A percentile compares a stretch with the other conserved stretches of the same genome.
phyloP scores from a whole-genome alignment of 352 stramenopile species.

The Thraustochytrium striatum region DNA sequence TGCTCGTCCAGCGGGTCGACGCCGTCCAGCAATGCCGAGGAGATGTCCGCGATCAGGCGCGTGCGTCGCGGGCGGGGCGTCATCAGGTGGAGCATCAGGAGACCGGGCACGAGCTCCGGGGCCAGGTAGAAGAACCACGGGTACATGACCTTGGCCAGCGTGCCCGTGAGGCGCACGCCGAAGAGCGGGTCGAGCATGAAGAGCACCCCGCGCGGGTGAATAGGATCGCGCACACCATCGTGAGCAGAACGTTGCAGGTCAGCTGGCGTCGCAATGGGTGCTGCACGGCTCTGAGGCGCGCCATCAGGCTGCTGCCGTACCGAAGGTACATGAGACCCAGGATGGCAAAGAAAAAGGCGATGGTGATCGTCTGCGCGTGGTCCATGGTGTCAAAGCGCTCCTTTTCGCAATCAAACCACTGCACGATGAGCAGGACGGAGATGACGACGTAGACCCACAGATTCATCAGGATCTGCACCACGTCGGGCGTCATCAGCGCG shows the following conservation, averaged over 20 bases:
- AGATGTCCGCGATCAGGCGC: too few relatives aligned
- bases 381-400: constrained; percentile 14
- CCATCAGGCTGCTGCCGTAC: not conserved
- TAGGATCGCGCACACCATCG: not conserved
- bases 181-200: constrained; percentile 44
- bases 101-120: constrained; percentile 26
- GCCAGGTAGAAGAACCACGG: constrained; percentile 49
- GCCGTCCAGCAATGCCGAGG: too few relatives aligned
- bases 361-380: constrained; percentile 19
- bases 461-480: constrained; percentile 31
- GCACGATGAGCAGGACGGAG: constrained; percentile 24
- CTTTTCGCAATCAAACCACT: constrained; percentile 42
- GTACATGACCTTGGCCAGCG: constrained; percentile 25
- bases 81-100: constrained; percentile 34
- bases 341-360: constrained; percentile 31
- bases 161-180: not conserved
- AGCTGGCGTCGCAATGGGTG: not conserved
- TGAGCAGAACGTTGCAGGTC: constrained; percentile 2
- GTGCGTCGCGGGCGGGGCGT: not conserved
- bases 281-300: not conserved
- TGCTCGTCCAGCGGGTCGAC: too few relatives aligned
- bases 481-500: constrained; percentile 29
- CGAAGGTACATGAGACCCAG: constrained; percentile 32
- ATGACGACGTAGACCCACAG: constrained; percentile 47
- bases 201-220: constrained; percentile 35